Percentiles rank a stretch among this genome's conserved stretches.
These are phyloP conservation scores for Zygotorulaspora danielsina DNA, from an alignment of 805 yeast species.

Conservation along the genomic window DNA sequence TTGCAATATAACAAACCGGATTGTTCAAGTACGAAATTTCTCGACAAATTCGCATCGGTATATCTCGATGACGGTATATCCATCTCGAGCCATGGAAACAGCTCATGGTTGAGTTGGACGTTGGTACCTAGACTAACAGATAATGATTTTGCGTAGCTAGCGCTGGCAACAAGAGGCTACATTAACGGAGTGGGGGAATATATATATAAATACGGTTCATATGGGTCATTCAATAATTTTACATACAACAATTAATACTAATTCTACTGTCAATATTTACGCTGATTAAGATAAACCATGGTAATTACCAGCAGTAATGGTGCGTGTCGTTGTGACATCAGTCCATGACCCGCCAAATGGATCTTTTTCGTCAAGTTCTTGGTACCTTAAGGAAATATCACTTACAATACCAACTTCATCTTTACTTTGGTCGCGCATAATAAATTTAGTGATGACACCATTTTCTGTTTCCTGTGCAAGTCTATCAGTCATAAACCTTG, in stretches of 20 bases:
- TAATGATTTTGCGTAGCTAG: slow-evolving; percentile 3
- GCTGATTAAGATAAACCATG: slow-evolving; percentile 28
- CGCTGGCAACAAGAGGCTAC: no score
- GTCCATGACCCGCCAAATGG: slow-evolving; percentile 40
- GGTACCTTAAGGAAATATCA: slow-evolving; percentile 39
- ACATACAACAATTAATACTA: neutral
- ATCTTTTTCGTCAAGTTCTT: slow-evolving; percentile 37
- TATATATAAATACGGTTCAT: neutral
- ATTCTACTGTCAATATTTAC: no score
- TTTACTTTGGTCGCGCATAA: slow-evolving; percentile 34
- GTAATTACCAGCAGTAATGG: slow-evolving; percentile 39
- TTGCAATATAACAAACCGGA: slow-evolving; percentile 9
- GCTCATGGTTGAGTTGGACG: slow-evolving; percentile 20
- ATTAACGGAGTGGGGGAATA: neutral
- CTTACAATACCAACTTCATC: slow-evolving; percentile 44
- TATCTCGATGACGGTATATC: slow-evolving; percentile 8
- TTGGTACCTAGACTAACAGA: slow-evolving; percentile 17
- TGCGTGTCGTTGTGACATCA: slow-evolving; percentile 32
- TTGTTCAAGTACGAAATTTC: slow-evolving; percentile 3
- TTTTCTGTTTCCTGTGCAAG: slow-evolving; percentile 64
- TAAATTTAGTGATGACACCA: slow-evolving; percentile 69
- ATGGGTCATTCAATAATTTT: slow-evolving; percentile 1
- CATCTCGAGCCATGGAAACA: slow-evolving; percentile 4
- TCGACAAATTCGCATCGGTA: slow-evolving; percentile 8
- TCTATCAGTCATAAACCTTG: slow-evolving; percentile 77